Conservation (phyloP, 2,329 filamentous ascomycete species). For the Aureobasidium sp. region DNA sequence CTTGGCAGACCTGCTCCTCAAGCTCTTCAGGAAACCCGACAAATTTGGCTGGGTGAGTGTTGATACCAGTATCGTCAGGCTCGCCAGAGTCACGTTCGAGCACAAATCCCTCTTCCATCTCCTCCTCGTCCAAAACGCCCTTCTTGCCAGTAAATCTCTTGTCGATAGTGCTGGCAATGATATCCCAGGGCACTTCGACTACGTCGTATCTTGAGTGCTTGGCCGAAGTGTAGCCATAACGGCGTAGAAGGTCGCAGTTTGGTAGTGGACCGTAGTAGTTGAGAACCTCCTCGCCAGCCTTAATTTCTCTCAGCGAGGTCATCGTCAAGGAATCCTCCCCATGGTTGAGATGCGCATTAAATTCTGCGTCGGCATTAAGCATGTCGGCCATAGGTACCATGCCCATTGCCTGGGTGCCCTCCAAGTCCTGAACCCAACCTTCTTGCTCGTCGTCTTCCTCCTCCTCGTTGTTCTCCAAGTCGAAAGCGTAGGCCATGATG, state of each 20-base stretch:
- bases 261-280: constrained; percentile 87
- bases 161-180: constrained; percentile 36
- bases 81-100: constrained; percentile 15
- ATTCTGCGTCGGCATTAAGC: constrained; percentile 76
- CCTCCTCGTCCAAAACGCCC: not conserved
- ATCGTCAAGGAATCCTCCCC: constrained; percentile 58
- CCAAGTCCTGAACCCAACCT: constrained; percentile 40
- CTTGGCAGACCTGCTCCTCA: constrained; percentile 11
- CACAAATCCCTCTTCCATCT: constrained; percentile 13
- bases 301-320: constrained; percentile 61
- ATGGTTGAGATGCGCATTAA: constrained; percentile 61
- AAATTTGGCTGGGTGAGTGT: not conserved
- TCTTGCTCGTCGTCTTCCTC: constrained; percentile 53
- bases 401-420: constrained; percentile 55
- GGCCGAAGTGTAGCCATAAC: constrained; percentile 80
- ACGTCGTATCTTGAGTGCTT: constrained; percentile 76
- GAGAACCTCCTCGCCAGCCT: constrained; percentile 66
- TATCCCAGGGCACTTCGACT: constrained; percentile 62
- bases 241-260: constrained; percentile 70
- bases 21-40: constrained; percentile 11
- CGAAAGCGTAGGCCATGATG: constrained; percentile 91
- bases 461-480: constrained; percentile 52
- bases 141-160: constrained; percentile 3
- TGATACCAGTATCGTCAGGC: constrained; percentile 11
- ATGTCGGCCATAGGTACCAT: constrained; percentile 91